Evolutionary conservation across 2,329 filamentous ascomycete genomes (phyloP), one percentile per base, ranked within the genome.

Genomic region (Trichoderma sp.): DNA sequence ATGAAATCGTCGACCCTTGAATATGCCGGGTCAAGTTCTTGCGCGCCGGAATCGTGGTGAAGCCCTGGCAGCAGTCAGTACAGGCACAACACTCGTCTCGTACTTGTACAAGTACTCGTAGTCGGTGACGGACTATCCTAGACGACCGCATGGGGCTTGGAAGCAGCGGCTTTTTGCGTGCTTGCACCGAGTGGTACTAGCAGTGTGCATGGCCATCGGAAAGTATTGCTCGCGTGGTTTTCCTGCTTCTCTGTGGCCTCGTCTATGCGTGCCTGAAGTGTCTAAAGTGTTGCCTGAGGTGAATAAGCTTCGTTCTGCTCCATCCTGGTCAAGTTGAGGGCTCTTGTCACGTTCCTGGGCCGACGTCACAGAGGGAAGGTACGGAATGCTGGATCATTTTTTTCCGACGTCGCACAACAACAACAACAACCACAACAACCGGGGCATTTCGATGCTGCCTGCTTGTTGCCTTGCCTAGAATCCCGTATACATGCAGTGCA

Each of bases 331-430:
- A 22, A 7, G 59, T 27, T 32, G 61, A 42, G 32, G 48, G 60
- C 17, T 56, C 59, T 48, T 65, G 50, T 42, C 52, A 34, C 52
- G 34, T 27, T 65, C 19, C 50, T 57, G 53, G 27, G 63, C 52
- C 63, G 52, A 65, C 52, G 52, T 65, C 64, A 59, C 54, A 29
- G 56, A 67, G 35, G 64, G 64, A 67, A 67, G 48, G 64, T 67
- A 67, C 64, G 64, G 64, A 59, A 67, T 61, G 57, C 56, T 60
- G 54, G 35, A 45, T 45, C 57, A 29, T 17, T 45, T 67, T 54
- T 61, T 61, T 53, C 64, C 64, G 64, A 60, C 42, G 64, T 67
- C 35, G 64, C 64, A 61, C 64, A 32, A 32, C 57, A 54, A 35
- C 27, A 34, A n/a, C 42, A 22, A 6, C n/a, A n/a, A 57, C 63